A percentile compares a stretch with the other conserved stretches of the same genome.
These are phyloP conservation scores for Phanerochaete carnosa DNA, from an alignment of 768 basidiomycete species.

Conservation along the genomic window DNA sequence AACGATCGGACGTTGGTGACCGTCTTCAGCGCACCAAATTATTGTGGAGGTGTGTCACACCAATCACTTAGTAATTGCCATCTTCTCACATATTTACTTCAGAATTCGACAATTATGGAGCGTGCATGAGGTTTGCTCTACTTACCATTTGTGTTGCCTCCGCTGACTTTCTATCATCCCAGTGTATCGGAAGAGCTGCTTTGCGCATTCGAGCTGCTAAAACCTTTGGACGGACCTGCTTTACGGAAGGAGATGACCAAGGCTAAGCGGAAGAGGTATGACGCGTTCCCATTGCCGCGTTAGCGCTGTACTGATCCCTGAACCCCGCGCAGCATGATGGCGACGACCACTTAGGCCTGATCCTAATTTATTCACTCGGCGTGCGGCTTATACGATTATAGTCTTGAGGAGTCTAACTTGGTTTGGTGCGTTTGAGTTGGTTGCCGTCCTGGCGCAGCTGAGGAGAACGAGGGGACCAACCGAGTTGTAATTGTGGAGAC, in stretches of 20 bases:
- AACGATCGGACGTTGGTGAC: slow-evolving; percentile 98
- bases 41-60: slow-evolving; percentile 78
- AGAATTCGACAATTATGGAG: slow-evolving; percentile 96
- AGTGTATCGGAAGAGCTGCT: slow-evolving; percentile 96
- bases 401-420: slow-evolving; percentile 11
- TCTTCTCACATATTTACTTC: slow-evolving; percentile 6
- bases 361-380: not conserved
- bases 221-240: slow-evolving; percentile 91
- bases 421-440: slow-evolving; percentile 10
- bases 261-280: slow-evolving; percentile 94
- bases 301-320: not conserved
- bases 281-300: not conserved
- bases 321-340: slow-evolving; percentile 24
- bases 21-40: slow-evolving; percentile 97
- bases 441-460: slow-evolving; percentile 3
- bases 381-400: slow-evolving; percentile 16
- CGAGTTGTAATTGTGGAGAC: not conserved
- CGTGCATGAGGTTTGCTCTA: slow-evolving; percentile 79
- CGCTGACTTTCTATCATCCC: not conserved
- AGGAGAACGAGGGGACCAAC: not conserved
- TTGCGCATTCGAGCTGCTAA: slow-evolving; percentile 96
- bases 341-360: slow-evolving; percentile 22
- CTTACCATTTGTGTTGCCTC: not conserved
- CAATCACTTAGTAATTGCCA: slow-evolving; percentile 7
- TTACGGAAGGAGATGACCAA: slow-evolving; percentile 98